Conservation (phyloP, 2,329 filamentous ascomycete species). For the Penicillium capsulatum region DNA sequence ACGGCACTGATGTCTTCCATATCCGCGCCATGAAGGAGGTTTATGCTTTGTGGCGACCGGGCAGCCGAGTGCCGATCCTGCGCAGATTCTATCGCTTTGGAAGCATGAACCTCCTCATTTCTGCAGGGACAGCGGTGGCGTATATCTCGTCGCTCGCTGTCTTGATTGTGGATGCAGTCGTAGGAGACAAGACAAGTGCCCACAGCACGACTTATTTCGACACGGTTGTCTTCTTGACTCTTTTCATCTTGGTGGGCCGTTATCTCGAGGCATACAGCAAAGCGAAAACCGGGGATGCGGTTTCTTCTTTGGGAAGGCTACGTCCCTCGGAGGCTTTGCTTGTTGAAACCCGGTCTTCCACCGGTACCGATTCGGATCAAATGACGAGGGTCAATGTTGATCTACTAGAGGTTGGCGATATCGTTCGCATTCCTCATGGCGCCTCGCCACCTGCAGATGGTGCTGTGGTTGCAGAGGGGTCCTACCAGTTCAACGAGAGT, state of each 20-base stretch:
- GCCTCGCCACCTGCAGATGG: slow-evolving; percentile 83
- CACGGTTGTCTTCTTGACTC: slow-evolving; percentile 83
- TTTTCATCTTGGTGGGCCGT: slow-evolving; percentile 70
- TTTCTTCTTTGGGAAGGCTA: slow-evolving; percentile 72
- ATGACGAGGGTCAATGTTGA: slow-evolving; percentile 56
- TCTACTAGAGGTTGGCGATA: slow-evolving; percentile 68
- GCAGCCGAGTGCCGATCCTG: slow-evolving; percentile 67
- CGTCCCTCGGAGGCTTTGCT: slow-evolving; percentile 73
- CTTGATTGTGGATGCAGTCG: slow-evolving; percentile 57
- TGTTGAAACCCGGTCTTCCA: slow-evolving; percentile 37
- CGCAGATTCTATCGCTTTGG: slow-evolving; percentile 86
- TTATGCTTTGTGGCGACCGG: slow-evolving; percentile 67
- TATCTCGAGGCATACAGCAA: slow-evolving; percentile 79
- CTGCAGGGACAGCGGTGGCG: slow-evolving; percentile 79
- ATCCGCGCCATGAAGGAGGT: slow-evolving; percentile 73
- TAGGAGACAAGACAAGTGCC: slow-evolving; percentile 40
- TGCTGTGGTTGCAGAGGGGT: slow-evolving; percentile 51
- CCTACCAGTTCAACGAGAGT: slow-evolving; percentile 77
- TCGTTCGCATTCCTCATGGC: slow-evolving; percentile 71
- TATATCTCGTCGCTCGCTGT: slow-evolving; percentile 79
- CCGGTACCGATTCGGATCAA: slow-evolving; percentile 8
- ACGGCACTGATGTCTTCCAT: slow-evolving; percentile 82
- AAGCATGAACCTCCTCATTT: slow-evolving; percentile 94
- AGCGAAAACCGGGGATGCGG: slow-evolving; percentile 80
- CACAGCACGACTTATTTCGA: slow-evolving; percentile 74